Conservation (phyloP, 2,329 filamentous ascomycete genomes). For the Penicillium decumbens region DNA sequence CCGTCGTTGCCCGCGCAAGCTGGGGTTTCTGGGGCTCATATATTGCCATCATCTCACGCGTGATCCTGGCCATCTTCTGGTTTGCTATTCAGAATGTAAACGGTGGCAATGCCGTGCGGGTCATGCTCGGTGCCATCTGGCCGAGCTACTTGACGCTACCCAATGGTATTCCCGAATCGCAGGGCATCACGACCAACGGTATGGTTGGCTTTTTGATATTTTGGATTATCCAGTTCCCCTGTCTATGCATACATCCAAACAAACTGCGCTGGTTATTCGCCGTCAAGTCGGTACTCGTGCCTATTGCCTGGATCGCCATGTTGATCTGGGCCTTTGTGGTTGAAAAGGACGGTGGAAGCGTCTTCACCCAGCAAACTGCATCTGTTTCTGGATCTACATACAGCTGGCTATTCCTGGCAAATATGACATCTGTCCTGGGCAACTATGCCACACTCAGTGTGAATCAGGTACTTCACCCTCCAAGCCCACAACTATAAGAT, state of each 20-base stretch:
- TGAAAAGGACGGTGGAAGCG: slow-evolving; percentile 47
- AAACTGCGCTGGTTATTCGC: slow-evolving; percentile 38
- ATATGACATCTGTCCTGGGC: slow-evolving; percentile 48
- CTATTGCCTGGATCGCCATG: slow-evolving; percentile 58
- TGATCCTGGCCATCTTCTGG: slow-evolving; percentile 57
- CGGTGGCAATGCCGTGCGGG: slow-evolving; percentile 52
- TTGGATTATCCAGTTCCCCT: slow-evolving; percentile 44
- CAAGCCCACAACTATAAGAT: background rate
- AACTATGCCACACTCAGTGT: slow-evolving; percentile 51
- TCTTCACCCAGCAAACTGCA: slow-evolving; percentile 44
- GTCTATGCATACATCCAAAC: slow-evolving; percentile 43
- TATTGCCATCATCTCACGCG: slow-evolving; percentile 51
- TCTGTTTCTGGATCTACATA: slow-evolving; percentile 49
- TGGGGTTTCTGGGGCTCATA: slow-evolving; percentile 58
- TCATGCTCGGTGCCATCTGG: slow-evolving; percentile 53
- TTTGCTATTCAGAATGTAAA: slow-evolving; percentile 64
- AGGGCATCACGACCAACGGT: slow-evolving; percentile 45
- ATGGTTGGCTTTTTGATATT: slow-evolving; percentile 46
- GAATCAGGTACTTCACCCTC: slow-evolving; percentile 38
- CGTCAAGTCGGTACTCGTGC: slow-evolving; percentile 45
- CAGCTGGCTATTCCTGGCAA: slow-evolving; percentile 52
- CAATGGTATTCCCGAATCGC: slow-evolving; percentile 38
- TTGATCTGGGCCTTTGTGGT: slow-evolving; percentile 59
- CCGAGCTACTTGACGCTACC: slow-evolving; percentile 37
- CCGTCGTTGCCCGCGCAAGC: slow-evolving; percentile 52